Evolutionary conservation across 768 basidiomycete genomes (phyloP), one percentile per base, ranked within the genome.

Genomic region (Mycena albidolilacea): DNA sequence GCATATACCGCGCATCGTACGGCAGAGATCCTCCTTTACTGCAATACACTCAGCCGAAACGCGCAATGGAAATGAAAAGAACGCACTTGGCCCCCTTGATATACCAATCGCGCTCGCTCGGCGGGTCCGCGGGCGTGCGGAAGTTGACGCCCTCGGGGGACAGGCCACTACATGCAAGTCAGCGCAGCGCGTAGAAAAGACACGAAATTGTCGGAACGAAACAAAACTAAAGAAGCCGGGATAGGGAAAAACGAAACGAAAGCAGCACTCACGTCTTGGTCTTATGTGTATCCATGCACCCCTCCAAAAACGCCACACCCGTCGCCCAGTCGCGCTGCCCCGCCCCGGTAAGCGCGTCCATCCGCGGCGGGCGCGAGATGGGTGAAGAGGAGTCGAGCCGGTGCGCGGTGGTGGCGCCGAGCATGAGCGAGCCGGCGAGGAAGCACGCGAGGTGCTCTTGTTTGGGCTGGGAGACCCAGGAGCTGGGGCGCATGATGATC

Each of bases 361-460:
- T 68, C 0, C n/a, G 65, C 3, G 91, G 91, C n/a, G 91, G 91
- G 48, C 89, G 76, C 37, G 89, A 87, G 11, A 87, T 85, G n/a
- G 77, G 77, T 15, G 78, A 75, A 5, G 73, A 75, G 44, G 82
- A 73, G 3, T 87, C 62, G 64, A 87, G 89, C 11, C 7, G 38
- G 52, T 74, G 72, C 30, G 90, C 84, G 7, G 85, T 88, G 3
- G 93, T 94, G 9, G 95, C 94, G 15, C 97, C 96, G 7, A 98
- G 90, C 88, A 98, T 92, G 72, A 98, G 89, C 1, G 95, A 94
- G 2, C 96, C 97, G n/a, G 92, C 96, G 52, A 98, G 85, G 90
- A 98, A 98, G 83, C 97, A 98, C 7, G 94, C 96, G 39, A 98
- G 90, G 80, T 98, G 97, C 80, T 98, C 97, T 84, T 98, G 97